phyloP scores from a whole-genome alignment of 1,284 basidiomycete species.

The Ustilago crameri region DNA sequence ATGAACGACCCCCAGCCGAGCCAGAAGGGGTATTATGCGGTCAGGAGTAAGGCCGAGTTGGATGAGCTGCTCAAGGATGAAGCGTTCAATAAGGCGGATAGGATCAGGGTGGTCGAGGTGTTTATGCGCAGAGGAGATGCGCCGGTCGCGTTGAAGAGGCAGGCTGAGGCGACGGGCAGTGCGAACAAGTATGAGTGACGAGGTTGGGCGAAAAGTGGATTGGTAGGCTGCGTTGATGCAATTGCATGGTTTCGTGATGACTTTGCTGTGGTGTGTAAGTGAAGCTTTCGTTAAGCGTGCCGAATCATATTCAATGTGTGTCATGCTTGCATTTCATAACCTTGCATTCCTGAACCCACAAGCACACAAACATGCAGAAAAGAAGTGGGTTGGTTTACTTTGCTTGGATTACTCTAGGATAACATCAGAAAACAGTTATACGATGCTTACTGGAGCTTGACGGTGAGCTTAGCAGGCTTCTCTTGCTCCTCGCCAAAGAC shows the following conservation, averaged over 20 bases:
- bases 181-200: conserved; percentile 45
- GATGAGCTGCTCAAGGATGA: conserved; percentile 74
- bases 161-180: conserved; percentile 70
- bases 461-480: conserved; percentile 46
- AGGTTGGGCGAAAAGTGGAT: too few species aligned
- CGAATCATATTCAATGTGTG: too few species aligned
- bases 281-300: too few species aligned
- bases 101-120: conserved; percentile 82
- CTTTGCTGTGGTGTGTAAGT: too few species aligned
- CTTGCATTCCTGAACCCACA: too few species aligned
- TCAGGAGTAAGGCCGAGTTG: conserved; percentile 76
- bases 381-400: conserved; percentile 1
- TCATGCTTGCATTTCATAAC: too few species aligned
- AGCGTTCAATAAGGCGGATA: conserved; percentile 74
- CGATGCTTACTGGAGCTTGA: conserved; percentile 58
- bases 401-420: neutral
- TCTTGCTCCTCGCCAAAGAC: conserved; percentile 62
- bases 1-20: conserved; percentile 71
- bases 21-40: conserved; percentile 75
- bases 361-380: neutral
- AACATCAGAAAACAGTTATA: too few species aligned
- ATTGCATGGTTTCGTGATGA: neutral
- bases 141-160: conserved; percentile 74
- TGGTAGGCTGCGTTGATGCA: too few species aligned
- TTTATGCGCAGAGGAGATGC: conserved; percentile 80